Evolutionary conservation across 176 grass and related monocot species (phyloP), one percentile per base, ranked within the genome.

Genomic region (Rhynchospora pubera): DNA sequence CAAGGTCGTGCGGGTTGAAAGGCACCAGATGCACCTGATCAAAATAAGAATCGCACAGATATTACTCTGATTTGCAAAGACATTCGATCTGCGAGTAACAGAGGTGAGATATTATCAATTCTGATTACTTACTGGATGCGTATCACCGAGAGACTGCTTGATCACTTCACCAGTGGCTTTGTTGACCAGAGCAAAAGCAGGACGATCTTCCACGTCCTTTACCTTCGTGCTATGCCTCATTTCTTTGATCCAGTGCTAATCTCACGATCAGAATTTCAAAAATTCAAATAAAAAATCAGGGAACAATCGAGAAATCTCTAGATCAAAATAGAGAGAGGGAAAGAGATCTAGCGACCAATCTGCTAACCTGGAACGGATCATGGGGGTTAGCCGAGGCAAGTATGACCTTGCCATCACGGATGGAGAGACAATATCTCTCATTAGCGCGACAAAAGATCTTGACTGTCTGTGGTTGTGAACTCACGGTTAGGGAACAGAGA

Each of bases 401-500:
- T 70, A 87, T 84, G 21, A 89, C 90, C 5, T 43, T 16, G 73
- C 87, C 90, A 47, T 91, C 50, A 70, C 93, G 88, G 16, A 89
- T 84, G 43, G 90, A 87, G 79, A 84, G 88, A 87, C 87, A 90
- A 83, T 89, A 96, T 5, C 65, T 87, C 7, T 91, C 89, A 82
- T 96, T 89, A n/a, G 93, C 93, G 73, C 85, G 87, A 84, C 88
- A 92, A 84, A 67, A 92, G 88, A 96, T 91, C 82, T 85, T 87
- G 45, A 96, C 90, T 22, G 93, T 93, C 13, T 87, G 86, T 12
- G 84, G 88, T 77, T 90, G 88, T 32, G 62, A 79, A 21, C n/a
- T 23, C 18, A 10, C 32, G 32, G 32, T 3, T 3, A 34, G 32
- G 32, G 32, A 3, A 34, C 3, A 3, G 3, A 1, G 32, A 34